These are phyloP conservation scores for Aphanomyces cochlioides DNA, from an alignment of 352 stramenopile genomes.

Conservation along the genomic window DNA sequence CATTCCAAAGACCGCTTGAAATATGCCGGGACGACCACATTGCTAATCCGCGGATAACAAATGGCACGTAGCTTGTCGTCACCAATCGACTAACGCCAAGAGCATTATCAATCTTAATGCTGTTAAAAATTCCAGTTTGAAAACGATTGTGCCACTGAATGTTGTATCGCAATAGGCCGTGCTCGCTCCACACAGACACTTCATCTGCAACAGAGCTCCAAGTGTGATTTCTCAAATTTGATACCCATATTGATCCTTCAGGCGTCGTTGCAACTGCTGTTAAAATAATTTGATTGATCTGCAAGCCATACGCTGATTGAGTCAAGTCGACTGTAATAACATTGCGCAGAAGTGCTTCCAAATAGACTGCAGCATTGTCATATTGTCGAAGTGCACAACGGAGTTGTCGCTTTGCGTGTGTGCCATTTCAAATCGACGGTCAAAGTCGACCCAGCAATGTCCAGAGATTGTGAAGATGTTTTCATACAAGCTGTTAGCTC, in stretches of 20 bases:
- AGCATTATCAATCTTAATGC: slow-evolving; percentile 7
- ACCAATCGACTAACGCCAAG: slow-evolving; percentile 1
- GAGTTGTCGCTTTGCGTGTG: slow-evolving; percentile 14
- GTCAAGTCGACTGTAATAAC: neutral
- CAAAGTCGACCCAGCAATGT: slow-evolving; percentile 28
- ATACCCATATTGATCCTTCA: neutral
- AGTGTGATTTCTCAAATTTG: neutral
- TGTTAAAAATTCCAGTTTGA: neutral
- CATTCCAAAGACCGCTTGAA: slow-evolving; percentile 17
- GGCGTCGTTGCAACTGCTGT: neutral
- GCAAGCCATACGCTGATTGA: neutral
- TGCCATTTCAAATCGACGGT: slow-evolving; percentile 16
- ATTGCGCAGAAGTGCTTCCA: slow-evolving; percentile 5
- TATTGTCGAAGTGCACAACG: neutral
- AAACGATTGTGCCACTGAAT: slow-evolving; percentile 6
- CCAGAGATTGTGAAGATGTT: slow-evolving; percentile 17
- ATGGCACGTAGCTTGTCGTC: neutral
- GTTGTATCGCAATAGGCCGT: neutral
- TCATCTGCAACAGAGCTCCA: slow-evolving; percentile 13
- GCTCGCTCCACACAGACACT: neutral
- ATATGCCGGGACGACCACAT: neutral
- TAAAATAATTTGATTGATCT: slow-evolving; percentile 14
- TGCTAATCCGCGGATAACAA: slow-evolving; percentile 15
- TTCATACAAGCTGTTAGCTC: neutral
- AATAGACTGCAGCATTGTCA: slow-evolving; percentile 15